A percentile compares a stretch with the other conserved stretches of the same genome.
Evolutionary conservation across 345 rosid species (phyloP).

Genomic region (Orychophragmus violaceus): DNA sequence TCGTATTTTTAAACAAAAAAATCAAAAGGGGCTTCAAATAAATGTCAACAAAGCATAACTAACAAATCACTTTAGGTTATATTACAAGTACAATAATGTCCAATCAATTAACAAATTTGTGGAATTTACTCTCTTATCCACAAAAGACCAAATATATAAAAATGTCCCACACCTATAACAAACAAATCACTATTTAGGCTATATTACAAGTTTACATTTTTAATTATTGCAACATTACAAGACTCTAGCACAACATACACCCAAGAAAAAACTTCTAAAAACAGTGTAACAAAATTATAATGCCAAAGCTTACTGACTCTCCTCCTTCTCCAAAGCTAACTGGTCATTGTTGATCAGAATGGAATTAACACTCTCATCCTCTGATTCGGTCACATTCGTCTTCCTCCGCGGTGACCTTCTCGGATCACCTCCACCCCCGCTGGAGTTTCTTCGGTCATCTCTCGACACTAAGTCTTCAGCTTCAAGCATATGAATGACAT

Average conservation of each 20-base stretch:
- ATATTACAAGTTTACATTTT: constrained; percentile 1
- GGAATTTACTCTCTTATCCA: neutral
- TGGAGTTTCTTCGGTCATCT: constrained; percentile 26
- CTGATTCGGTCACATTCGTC: constrained; percentile 51
- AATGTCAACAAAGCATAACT: neutral
- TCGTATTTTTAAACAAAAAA: no score
- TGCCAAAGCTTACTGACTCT: constrained; percentile 8
- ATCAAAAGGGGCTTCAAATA: neutral
- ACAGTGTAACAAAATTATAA: constrained; percentile 12
- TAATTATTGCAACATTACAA: constrained; percentile 2
- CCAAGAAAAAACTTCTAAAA: neutral
- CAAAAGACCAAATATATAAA: neutral
- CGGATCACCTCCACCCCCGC: constrained; percentile 40
- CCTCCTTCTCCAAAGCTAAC: constrained; percentile 26
- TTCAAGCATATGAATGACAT: constrained; percentile 95
- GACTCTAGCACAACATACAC: constrained; percentile 14
- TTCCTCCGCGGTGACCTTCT: constrained; percentile 34
- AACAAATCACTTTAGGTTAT: neutral
- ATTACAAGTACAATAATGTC: neutral
- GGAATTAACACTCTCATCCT: constrained; percentile 67
- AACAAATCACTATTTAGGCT: constrained; percentile 1
- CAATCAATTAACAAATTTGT: neutral
- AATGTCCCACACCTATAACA: neutral
- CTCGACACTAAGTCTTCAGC: constrained; percentile 65
- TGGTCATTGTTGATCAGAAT: constrained; percentile 33